Percentiles rank a stretch among this genome's conserved stretches.
phyloP scores from a whole-genome alignment of 2,329 filamentous ascomycete genomes.

The Phyllosticta capitalensis region DNA sequence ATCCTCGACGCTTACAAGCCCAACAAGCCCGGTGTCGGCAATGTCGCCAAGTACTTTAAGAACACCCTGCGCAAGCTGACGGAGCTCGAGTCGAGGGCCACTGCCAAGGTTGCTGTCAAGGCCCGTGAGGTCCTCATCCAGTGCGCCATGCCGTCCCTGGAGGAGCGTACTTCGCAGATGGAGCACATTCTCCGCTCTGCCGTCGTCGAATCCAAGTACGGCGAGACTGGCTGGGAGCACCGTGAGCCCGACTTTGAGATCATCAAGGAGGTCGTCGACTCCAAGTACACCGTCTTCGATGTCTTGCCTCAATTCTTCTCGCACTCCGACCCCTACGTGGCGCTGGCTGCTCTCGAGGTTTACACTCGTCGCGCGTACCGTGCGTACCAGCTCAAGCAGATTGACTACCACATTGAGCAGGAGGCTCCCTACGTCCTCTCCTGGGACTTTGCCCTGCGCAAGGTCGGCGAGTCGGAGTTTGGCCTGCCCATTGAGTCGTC shows the following conservation, averaged over 20 bases:
- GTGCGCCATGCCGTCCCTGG: conserved; percentile 87
- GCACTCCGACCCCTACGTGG: conserved; percentile 89
- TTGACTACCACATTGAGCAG: conserved; percentile 73
- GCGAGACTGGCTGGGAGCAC: conserved; percentile 94
- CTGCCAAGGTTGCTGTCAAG: conserved; percentile 94
- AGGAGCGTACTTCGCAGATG: conserved; percentile 93
- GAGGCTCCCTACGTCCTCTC: conserved; percentile 73
- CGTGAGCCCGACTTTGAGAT: conserved; percentile 81
- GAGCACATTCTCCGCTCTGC: conserved; percentile 95
- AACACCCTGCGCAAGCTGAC: conserved; percentile 74
- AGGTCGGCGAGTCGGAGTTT: conserved; percentile 85
- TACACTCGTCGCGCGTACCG: conserved; percentile 95
- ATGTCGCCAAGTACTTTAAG: conserved; percentile 80
- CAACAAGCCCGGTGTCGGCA: conserved; percentile 83
- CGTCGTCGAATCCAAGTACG: conserved; percentile 93
- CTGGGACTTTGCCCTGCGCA: conserved; percentile 93
- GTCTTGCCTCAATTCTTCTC: conserved; percentile 92
- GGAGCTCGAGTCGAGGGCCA: conserved; percentile 76
- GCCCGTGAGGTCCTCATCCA: conserved; percentile 96
- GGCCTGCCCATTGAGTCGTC: conserved; percentile 71
- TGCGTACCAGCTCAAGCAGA: conserved; percentile 81
- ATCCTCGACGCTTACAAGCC: conserved; percentile 91
- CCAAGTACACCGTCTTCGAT: conserved; percentile 96
- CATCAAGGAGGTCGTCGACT: conserved; percentile 96
- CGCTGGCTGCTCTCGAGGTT: conserved; percentile 84